phyloP scores from a whole-genome alignment of 345 rosid genomes.

The Citrus sinensis region DVS_A1.0 CM039169.1:4418501-4419000 shows the following conservation, averaged over 20 bases:
- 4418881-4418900: constrained; percentile 63
- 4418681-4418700: background rate
- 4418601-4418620: background rate
- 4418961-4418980: constrained; percentile 82
- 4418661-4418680: background rate
- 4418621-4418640: background rate
- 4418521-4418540: background rate
- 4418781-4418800: constrained; percentile 3
- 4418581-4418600: background rate
- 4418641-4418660: background rate
- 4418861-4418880: constrained; percentile 92
- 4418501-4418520: background rate
- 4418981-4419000: constrained; percentile 51
- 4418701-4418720: background rate
- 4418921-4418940: constrained; percentile 53
- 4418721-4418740: background rate
- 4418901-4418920: constrained; percentile 75
- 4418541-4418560: background rate
- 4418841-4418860: constrained; percentile 69
- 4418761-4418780: background rate
- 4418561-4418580: background rate
- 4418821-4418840: constrained; percentile 66
- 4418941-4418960: constrained; percentile 74
- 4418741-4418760: background rate
- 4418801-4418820: constrained; percentile 17